Evolutionary conservation across 148 eudicot genomes (phyloP).

Genomic region (Polygonum maritimum): DNA sequence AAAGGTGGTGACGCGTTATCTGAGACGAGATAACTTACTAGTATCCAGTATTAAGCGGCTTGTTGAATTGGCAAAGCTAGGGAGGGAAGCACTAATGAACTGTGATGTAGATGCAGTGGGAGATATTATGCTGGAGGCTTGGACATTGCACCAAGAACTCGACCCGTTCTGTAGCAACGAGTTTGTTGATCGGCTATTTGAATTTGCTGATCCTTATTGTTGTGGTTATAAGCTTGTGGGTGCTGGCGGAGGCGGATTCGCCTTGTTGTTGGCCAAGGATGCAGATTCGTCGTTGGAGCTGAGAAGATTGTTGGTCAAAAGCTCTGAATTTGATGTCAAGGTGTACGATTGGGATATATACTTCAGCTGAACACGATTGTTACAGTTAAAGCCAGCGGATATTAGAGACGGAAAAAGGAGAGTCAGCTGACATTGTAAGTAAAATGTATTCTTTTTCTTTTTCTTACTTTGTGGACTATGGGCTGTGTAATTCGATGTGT

Average conservation of each 20-base stretch:
- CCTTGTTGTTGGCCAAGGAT: conserved; percentile 74
- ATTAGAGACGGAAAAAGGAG: not conserved
- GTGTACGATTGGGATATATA: conserved; percentile 70
- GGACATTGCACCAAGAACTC: conserved; percentile 95
- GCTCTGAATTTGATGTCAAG: conserved; percentile 50
- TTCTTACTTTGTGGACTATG: not conserved
- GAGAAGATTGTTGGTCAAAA: conserved; percentile 31
- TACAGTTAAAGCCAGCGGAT: not conserved
- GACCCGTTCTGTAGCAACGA: conserved; percentile 92
- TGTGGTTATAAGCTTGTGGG: conserved; percentile 96
- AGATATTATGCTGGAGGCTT: conserved; percentile 75
- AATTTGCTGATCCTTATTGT: conserved; percentile 59
- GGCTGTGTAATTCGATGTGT: too few relatives aligned
- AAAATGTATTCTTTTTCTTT: not conserved
- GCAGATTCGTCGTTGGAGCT: conserved; percentile 45
- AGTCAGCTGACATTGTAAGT: not conserved
- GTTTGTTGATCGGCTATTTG: conserved; percentile 67
- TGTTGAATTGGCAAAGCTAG: conserved; percentile 75
- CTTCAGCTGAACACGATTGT: conserved; percentile 8
- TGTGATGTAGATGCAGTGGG: conserved; percentile 70
- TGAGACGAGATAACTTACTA: conserved; percentile 75
- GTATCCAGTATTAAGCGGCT: conserved; percentile 95
- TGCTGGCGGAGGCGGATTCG: conserved; percentile 98
- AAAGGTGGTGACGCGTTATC: conserved; percentile 84
- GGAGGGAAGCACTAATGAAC: conserved; percentile 90